Percentiles rank a stretch among this genome's conserved stretches.
These are phyloP conservation scores for Erysimum cheiri DNA, from an alignment of 441 rosid species.

Conservation along the genomic window DNA sequence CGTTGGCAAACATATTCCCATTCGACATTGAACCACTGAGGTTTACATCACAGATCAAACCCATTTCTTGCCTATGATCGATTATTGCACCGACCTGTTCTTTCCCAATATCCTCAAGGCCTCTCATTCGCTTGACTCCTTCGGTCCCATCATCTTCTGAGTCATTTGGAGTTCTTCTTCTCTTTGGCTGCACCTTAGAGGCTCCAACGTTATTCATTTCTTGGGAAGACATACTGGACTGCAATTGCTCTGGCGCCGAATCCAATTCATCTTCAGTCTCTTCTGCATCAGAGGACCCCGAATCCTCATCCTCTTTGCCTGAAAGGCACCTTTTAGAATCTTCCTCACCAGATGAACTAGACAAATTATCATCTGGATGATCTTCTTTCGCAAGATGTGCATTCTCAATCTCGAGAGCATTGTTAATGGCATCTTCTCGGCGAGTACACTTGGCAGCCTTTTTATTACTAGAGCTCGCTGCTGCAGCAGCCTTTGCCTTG, in stretches of 20 bases:
- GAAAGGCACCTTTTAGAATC: conserved; percentile 59
- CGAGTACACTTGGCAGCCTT: conserved; percentile 87
- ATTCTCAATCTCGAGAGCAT: conserved; percentile 91
- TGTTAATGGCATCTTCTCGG: conserved; percentile 93
- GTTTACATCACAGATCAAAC: conserved; percentile 50
- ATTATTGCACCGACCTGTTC: conserved; percentile 45
- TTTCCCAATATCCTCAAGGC: conserved; percentile 89
- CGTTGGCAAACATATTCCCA: conserved; percentile 57
- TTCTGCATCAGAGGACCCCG: conserved; percentile 41
- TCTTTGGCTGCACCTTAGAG: conserved; percentile 66
- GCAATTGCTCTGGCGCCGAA: conserved; percentile 72
- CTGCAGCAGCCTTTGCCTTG: conserved; percentile 82
- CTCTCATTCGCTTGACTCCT: conserved; percentile 97
- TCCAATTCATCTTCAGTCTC: conserved; percentile 52
- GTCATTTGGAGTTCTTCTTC: conserved; percentile 92
- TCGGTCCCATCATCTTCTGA: conserved; percentile 98
- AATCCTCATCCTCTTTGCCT: conserved; percentile 56
- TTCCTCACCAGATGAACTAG: conserved; percentile 52
- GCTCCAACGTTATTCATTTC: conserved; percentile 56
- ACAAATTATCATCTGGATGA: conserved; percentile 46
- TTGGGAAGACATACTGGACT: conserved; percentile 72
- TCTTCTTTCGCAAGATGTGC: conserved; percentile 71
- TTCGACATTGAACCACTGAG: conserved; percentile 53
- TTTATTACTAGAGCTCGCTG: conserved; percentile 55
- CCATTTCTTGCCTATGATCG: conserved; percentile 50